Evolutionary conservation across 495 filamentous ascomycete genomes (phyloP).

Genomic region (Penicillium malachiteum): DNA sequence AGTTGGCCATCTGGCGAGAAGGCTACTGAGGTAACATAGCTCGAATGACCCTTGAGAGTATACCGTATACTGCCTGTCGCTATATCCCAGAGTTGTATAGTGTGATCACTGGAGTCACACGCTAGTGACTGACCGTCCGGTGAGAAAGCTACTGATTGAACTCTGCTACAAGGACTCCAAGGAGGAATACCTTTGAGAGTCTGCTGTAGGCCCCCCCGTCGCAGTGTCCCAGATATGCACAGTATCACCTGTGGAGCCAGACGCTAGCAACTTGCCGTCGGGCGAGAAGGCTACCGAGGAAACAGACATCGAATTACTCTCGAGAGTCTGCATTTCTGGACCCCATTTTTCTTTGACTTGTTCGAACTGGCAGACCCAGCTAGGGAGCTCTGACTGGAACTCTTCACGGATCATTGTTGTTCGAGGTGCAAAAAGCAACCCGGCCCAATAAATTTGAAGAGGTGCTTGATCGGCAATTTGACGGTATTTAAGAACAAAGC

Average conservation of each 20-base stretch:
- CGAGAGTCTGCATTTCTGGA: background rate
- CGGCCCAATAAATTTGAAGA: constrained; percentile 19
- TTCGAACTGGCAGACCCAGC: too few relatives aligned
- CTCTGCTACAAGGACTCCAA: background rate
- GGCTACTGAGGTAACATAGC: background rate
- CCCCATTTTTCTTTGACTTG: background rate
- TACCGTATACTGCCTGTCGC: background rate
- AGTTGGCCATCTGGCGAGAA: background rate
- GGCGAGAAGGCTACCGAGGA: background rate
- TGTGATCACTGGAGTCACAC: background rate
- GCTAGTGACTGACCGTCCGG: background rate
- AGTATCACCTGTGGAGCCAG: background rate
- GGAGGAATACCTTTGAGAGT: background rate
- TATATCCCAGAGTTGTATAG: background rate
- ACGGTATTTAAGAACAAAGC: constrained; percentile 29
- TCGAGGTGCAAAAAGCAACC: constrained; percentile 33
- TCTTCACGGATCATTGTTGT: constrained; percentile 23
- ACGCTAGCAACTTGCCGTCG: background rate
- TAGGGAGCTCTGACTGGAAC: constrained; percentile 9
- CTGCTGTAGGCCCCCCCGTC: background rate
- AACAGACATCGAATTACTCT: background rate
- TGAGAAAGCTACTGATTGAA: background rate
- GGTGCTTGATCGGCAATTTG: constrained; percentile 30
- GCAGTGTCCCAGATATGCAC: background rate
- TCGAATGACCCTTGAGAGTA: background rate